Conservation (phyloP, 2,329 filamentous ascomycete genomes). For the Pseudogymnoascus sp. region DNA sequence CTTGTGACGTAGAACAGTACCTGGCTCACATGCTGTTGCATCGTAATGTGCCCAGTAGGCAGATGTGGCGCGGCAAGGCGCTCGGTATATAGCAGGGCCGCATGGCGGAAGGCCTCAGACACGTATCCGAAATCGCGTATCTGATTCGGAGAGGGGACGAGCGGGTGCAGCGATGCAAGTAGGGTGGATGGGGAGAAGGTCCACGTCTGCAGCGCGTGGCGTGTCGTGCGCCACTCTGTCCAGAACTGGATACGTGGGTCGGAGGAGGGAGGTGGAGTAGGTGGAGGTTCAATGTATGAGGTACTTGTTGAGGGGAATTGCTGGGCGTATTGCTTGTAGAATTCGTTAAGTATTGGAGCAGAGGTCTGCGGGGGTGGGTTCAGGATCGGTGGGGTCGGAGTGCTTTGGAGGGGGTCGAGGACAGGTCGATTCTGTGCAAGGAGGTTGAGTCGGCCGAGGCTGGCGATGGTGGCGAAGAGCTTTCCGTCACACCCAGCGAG, state of each 20-base stretch:
- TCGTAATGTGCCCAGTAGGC: constrained; percentile 64
- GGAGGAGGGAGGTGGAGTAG: constrained; percentile 13
- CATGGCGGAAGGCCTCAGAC: constrained; percentile 83
- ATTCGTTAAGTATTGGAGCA: constrained; percentile 32
- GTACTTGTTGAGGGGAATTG: constrained; percentile 34
- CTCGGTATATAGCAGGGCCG: constrained; percentile 82
- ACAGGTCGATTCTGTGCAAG: constrained; percentile 63
- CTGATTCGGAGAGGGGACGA: constrained; percentile 47
- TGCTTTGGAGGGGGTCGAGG: constrained; percentile 39
- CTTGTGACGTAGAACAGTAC: constrained; percentile 77
- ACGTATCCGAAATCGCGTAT: constrained; percentile 69
- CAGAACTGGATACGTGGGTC: constrained; percentile 58
- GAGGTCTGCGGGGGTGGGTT: constrained; percentile 34
- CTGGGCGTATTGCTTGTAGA: constrained; percentile 44
- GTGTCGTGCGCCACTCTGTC: constrained; percentile 77
- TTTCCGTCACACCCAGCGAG: constrained; percentile 79
- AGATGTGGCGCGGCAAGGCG: constrained; percentile 70
- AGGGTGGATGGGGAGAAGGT: constrained; percentile 56
- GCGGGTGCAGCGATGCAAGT: constrained; percentile 40
- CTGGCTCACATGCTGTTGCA: constrained; percentile 74
- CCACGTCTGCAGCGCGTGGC: constrained; percentile 70
- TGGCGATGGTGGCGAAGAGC: constrained; percentile 78
- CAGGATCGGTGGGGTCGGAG: constrained; percentile 24
- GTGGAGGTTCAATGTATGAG: constrained; percentile 14
- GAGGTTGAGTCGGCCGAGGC: constrained; percentile 75